Percentiles rank a stretch among this genome's conserved stretches.
These are phyloP conservation scores for Salvia sclarea DNA, from an alignment of 305 asterid genomes.

Conservation along the genomic window DNA sequence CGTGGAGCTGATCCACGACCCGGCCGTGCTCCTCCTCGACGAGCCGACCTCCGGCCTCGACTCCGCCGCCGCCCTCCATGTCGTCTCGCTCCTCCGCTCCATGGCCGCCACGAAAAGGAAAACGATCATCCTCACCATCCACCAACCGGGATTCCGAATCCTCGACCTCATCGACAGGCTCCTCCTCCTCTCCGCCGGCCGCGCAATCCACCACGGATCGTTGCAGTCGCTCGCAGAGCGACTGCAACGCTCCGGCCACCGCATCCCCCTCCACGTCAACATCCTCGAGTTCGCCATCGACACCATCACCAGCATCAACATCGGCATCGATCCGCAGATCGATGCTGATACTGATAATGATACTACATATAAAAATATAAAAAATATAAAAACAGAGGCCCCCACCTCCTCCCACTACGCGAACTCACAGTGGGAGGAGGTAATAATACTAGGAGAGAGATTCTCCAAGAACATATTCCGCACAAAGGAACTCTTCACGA, in stretches of 20 bases:
- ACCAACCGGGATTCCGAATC: conserved; percentile 79
- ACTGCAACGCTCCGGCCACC: conserved; percentile 44
- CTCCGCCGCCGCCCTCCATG: conserved; percentile 68
- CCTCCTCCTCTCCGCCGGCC: conserved; percentile 60
- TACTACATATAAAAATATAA: too few species aligned
- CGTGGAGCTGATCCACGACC: conserved; percentile 70
- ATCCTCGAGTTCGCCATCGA: conserved; percentile 83
- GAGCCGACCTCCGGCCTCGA: conserved; percentile 93
- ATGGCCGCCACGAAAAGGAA: conserved; percentile 52
- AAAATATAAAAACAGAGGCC: too few species aligned
- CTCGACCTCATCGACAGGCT: conserved; percentile 65
- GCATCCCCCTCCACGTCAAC: conserved; percentile 62
- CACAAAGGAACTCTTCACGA: conserved; percentile 62
- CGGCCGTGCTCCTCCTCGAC: conserved; percentile 62
- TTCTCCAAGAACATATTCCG: conserved; percentile 70
- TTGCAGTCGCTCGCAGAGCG: conserved; percentile 46
- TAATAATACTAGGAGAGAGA: conserved; percentile 52
- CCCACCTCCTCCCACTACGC: conserved; percentile 36
- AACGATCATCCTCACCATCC: conserved; percentile 68
- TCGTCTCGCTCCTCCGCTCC: conserved; percentile 48
- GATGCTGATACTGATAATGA: neutral
- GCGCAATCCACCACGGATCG: conserved; percentile 60
- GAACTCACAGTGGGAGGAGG: conserved; percentile 52
- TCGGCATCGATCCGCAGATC: conserved; percentile 28
- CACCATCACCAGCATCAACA: conserved; percentile 37